phyloP scores from a whole-genome alignment of 2,329 filamentous ascomycete species.

The Botrytis fragariae region DNA sequence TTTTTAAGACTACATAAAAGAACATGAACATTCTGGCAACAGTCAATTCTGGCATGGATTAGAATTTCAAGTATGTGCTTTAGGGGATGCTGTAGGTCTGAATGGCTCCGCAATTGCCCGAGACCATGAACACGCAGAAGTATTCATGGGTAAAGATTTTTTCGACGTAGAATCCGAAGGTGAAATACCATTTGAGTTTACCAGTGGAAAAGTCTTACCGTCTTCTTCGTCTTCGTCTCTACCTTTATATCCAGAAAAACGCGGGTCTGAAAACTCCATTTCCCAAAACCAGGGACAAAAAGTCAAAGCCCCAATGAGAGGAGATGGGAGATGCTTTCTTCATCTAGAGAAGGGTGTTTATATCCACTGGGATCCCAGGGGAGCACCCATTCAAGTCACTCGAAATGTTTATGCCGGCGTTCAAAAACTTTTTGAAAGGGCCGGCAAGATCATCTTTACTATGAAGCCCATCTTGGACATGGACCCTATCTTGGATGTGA shows the following conservation, averaged over 20 bases:
- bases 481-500: too few relatives aligned
- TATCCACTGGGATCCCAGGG: neutral
- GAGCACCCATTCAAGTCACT: neutral
- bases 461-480: too few relatives aligned
- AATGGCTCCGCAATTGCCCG: neutral
- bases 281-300: neutral
- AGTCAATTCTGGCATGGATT: neutral
- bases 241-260: neutral
- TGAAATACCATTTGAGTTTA: neutral
- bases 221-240: neutral
- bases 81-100: neutral
- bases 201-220: neutral
- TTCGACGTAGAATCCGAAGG: neutral
- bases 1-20: neutral
- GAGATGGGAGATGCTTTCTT: neutral
- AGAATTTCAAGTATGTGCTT: neutral
- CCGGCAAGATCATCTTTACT: too few relatives aligned
- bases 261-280: neutral
- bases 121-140: neutral
- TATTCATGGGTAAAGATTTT: fast-evolving
- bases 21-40: neutral
- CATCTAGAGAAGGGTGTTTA: neutral
- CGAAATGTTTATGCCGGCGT: neutral
- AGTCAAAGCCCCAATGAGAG: neutral
- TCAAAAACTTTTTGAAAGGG: neutral